Evolutionary conservation across 2,329 filamentous ascomycete genomes (phyloP), one percentile per base, ranked within the genome.

Genomic region (Purpureocillium lavendulum): DNA sequence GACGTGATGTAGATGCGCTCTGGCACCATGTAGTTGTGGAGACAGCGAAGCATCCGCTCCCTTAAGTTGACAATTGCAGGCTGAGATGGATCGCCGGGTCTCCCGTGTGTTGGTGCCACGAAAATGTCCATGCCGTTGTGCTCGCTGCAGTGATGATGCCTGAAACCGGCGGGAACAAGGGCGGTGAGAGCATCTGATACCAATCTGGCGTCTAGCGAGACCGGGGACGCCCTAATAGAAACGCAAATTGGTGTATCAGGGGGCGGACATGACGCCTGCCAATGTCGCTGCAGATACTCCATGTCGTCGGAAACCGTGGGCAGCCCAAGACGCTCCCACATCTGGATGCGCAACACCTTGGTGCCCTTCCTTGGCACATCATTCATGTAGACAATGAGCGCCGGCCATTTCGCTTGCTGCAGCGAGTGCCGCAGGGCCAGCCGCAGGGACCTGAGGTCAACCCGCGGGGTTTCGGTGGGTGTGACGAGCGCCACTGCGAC

Each of bases 321-420:
- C 13, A 77, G 47, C 3, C 55, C 51, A 4, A 77, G 54, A 3
- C 73, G 61, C 40, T 75, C 62, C 0, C 61, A 66, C 4, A 78
- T 56, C 45, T 63, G 68, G 48, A 76, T 73, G 3, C 74, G 66
- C 16, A 76, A 55, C n/a, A 76, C 59, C 47, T 78, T 78, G 59
- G 74, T 74, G 54, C 77, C 76, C 29, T 62, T 69, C 42, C 70
- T 75, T 1, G 75, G 70, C 1, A 74, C 55, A 31, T 66, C 66
- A 24, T 75, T 61, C 73, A 77, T 77, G 51, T 74, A 76, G 0
- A 69, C 64, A 14, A 77, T 54, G 24, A 74, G 42, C 1, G 61
- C 58, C 0, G 73, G 74, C 62, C 69, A 69, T 47, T 77, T 77
- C 9, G 64, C 67, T 42, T 71, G 66, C 38, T 73, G 70, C 11